Conservation (phyloP, 2,329 filamentous ascomycete genomes). For the Septoria petroselini region DNA sequence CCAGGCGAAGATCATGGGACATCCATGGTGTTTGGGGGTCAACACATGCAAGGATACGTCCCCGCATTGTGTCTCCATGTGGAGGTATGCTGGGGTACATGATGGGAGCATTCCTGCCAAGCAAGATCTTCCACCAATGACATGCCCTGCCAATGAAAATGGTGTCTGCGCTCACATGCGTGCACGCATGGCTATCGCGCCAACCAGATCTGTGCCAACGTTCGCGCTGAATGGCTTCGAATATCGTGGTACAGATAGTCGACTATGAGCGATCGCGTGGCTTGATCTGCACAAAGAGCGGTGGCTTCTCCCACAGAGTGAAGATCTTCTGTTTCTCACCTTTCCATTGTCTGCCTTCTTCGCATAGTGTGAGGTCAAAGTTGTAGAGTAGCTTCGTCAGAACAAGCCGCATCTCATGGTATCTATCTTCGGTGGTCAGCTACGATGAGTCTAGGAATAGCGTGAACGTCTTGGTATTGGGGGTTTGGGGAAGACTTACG, state of each 20-base stretch:
- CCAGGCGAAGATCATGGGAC: not conserved
- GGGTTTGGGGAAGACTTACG: constrained; percentile 11
- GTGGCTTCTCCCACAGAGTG: constrained; percentile 29
- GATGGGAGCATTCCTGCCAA: constrained; percentile 2
- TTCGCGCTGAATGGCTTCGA: not conserved
- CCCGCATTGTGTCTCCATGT: not conserved
- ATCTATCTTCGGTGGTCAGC: constrained; percentile 16
- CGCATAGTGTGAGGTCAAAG: constrained; percentile 37
- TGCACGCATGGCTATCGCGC: constrained; percentile 1
- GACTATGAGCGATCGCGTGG: not conserved
- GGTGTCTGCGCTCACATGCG: not conserved
- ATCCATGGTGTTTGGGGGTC: not conserved
- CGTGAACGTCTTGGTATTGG: not conserved
- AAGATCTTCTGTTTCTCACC: constrained; percentile 29
- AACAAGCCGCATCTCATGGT: constrained; percentile 40
- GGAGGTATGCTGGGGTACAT: constrained; percentile 10
- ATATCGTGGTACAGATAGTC: not conserved
- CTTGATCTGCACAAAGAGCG: constrained; percentile 16
- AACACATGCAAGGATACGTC: not conserved
- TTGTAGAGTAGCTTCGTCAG: constrained; percentile 40
- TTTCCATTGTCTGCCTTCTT: constrained; percentile 26
- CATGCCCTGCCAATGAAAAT: not conserved
- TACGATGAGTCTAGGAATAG: constrained; percentile 9
- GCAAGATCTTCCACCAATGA: constrained; percentile 13
- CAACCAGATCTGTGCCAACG: not conserved